phyloP scores from a whole-genome alignment of 208 protist species.

The Trypanosomatidae sp. region DNA sequence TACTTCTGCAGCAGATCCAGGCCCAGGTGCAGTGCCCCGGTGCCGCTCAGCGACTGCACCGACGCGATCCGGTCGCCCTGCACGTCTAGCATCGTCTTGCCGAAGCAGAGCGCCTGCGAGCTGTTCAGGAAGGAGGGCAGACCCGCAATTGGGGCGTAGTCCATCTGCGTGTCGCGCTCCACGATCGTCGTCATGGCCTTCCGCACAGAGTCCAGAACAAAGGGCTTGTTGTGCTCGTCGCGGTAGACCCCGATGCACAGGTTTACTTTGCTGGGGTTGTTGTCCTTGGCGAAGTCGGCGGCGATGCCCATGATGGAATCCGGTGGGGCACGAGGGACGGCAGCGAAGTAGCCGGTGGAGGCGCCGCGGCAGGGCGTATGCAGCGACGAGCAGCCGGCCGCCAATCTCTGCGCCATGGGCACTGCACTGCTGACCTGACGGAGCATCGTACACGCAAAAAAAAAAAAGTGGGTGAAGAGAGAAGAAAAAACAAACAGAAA shows the following conservation, averaged over 20 bases:
- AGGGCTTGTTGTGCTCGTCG: constrained; percentile 90
- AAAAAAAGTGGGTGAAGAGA: too few species aligned
- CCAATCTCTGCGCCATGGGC: too few species aligned
- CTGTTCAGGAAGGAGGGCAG: constrained; percentile 73
- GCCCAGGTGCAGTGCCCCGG: constrained; percentile 75
- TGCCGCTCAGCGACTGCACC: constrained; percentile 81
- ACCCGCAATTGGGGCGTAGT: constrained; percentile 96
- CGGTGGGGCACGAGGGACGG: constrained; percentile 47
- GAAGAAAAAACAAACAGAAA: too few species aligned
- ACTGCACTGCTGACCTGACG: too few species aligned
- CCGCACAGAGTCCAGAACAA: constrained; percentile 90
- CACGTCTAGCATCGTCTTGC: constrained; percentile 42
- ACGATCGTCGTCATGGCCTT: constrained; percentile 60
- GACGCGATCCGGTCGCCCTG: constrained; percentile 61
- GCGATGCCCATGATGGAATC: constrained; percentile 80
- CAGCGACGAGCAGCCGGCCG: too few species aligned
- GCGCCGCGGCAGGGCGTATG: constrained; percentile 6
- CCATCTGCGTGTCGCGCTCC: constrained; percentile 56
- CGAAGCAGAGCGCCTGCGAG: constrained; percentile 89
- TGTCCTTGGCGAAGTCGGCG: constrained; percentile 68
- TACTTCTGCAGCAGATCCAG: constrained; percentile 55
- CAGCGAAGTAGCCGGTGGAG: constrained; percentile 38
- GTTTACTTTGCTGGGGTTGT: constrained; percentile 95
- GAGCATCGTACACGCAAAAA: too few species aligned
- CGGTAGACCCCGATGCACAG: constrained; percentile 97